phyloP scores from a whole-genome alignment of 2,329 filamentous ascomycete species.

The Endoconidiophora laricicola region DNA sequence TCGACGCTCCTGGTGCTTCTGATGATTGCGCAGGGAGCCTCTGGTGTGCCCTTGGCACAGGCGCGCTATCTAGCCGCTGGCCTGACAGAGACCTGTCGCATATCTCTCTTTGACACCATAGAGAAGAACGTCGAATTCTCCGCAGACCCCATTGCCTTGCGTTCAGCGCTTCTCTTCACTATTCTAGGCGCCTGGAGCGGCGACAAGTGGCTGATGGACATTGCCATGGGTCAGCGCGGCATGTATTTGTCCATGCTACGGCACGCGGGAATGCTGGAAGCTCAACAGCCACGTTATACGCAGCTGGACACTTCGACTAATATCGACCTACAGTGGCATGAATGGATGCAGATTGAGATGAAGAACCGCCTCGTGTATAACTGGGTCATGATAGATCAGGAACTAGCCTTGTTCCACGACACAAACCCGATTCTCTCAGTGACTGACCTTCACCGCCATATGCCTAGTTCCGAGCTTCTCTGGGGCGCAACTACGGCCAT shows the following conservation, averaged over 20 bases:
- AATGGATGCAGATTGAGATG: conserved; percentile 49
- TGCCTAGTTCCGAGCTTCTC: conserved; percentile 43
- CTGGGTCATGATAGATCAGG: conserved; percentile 60
- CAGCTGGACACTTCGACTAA: conserved; percentile 15
- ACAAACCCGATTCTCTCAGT: conserved; percentile 45
- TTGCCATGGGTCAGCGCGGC: conserved; percentile 54
- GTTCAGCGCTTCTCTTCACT: conserved; percentile 50
- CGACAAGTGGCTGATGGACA: conserved; percentile 65
- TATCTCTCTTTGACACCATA: conserved; percentile 54
- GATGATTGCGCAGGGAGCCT: conserved; percentile 57
- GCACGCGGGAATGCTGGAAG: conserved; percentile 50
- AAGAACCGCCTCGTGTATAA: conserved; percentile 54
- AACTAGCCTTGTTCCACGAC: conserved; percentile 51
- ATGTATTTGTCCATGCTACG: conserved; percentile 61
- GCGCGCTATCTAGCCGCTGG: conserved; percentile 49
- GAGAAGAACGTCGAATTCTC: conserved; percentile 55
- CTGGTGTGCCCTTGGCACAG: conserved; percentile 46
- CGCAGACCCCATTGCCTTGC: conserved; percentile 45
- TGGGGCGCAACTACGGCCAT: conserved; percentile 43
- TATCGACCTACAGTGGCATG: conserved; percentile 39
- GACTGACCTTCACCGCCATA: conserved; percentile 45
- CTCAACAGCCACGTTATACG: conserved; percentile 18
- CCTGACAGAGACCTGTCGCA: conserved; percentile 53
- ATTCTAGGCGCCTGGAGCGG: conserved; percentile 56
- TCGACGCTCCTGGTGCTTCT: conserved; percentile 49